Evolutionary conservation across 2,329 filamentous ascomycete genomes (phyloP).

Genomic region (Fusarium multiceps): DNA sequence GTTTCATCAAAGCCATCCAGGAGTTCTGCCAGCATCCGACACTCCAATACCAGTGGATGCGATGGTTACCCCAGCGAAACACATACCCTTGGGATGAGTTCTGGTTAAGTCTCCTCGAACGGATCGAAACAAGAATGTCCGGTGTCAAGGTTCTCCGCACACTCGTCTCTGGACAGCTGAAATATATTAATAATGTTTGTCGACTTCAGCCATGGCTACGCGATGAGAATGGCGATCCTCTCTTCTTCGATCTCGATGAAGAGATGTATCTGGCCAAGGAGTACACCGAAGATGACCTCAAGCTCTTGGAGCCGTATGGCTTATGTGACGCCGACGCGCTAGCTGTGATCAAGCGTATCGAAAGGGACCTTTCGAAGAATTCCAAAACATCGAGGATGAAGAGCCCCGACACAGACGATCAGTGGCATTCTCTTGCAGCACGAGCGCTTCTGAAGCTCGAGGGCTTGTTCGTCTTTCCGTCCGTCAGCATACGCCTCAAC

Average conservation of each 20-base stretch:
- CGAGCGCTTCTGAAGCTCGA: slow-evolving; percentile 10
- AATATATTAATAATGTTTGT: slow-evolving; percentile 13
- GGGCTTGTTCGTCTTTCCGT: neutral
- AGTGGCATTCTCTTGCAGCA: slow-evolving; percentile 37
- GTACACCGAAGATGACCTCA: slow-evolving; percentile 18
- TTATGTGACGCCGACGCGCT: neutral
- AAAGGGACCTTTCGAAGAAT: slow-evolving; percentile 7
- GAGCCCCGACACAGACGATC: neutral
- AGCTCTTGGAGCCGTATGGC: slow-evolving; percentile 14
- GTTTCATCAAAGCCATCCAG: slow-evolving; percentile 54
- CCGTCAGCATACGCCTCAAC: neutral
- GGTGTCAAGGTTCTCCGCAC: slow-evolving; percentile 17
- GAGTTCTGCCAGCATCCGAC: slow-evolving; percentile 53
- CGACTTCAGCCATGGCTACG: slow-evolving; percentile 14
- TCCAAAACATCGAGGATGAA: slow-evolving; percentile 25
- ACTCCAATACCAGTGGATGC: slow-evolving; percentile 58
- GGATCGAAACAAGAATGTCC: slow-evolving; percentile 38
- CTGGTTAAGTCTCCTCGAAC: slow-evolving; percentile 43
- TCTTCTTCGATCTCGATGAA: slow-evolving; percentile 28
- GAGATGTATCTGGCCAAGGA: slow-evolving; percentile 37
- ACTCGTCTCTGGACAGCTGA: neutral
- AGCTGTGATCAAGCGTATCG: slow-evolving; percentile 12
- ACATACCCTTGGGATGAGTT: slow-evolving; percentile 43
- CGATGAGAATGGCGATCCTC: slow-evolving; percentile 26
- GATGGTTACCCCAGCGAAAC: slow-evolving; percentile 53